Evolutionary conservation across 495 filamentous ascomycete genomes (phyloP).

Genomic region (Pyrenula massariospora): DNA sequence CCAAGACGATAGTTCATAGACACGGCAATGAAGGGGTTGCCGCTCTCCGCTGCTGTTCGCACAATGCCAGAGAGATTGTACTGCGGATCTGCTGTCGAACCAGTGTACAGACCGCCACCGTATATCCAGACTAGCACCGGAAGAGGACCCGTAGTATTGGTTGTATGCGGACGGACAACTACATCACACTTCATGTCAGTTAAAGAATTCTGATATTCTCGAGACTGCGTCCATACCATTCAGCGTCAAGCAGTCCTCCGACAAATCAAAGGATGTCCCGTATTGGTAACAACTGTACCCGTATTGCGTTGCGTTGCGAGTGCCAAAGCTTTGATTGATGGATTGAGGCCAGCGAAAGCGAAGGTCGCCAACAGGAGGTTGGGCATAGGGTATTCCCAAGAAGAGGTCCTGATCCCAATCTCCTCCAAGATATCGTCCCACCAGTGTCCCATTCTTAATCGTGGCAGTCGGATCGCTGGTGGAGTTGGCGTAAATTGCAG

Average conservation of each 20-base stretch:
- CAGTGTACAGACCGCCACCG: conserved; percentile 9
- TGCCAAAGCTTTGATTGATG: neutral
- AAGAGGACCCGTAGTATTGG: neutral
- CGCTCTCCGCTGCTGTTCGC: neutral
- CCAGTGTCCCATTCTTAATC: neutral
- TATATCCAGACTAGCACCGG: conserved; percentile 9
- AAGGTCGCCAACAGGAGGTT: neutral
- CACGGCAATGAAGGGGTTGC: conserved; percentile 6
- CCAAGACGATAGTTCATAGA: conserved; percentile 17
- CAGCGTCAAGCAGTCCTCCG: neutral
- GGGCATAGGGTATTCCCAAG: neutral
- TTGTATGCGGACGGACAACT: neutral
- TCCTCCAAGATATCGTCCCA: neutral
- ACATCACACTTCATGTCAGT: neutral
- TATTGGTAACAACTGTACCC: neutral
- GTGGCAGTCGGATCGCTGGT: neutral
- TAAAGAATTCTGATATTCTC: neutral
- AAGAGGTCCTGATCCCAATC: neutral
- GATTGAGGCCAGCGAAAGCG: conserved; percentile 13
- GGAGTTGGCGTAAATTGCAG: neutral
- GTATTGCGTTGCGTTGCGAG: neutral
- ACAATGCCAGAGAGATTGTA: conserved; percentile 1
- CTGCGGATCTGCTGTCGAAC: conserved; percentile 13
- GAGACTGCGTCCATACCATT: neutral
- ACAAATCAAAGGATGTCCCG: neutral